A percentile compares a stretch with the other conserved stretches of the same genome.
Evolutionary conservation across 1,284 basidiomycete species (phyloP).

Genomic region (Ceratobasidium sp.): DNA sequence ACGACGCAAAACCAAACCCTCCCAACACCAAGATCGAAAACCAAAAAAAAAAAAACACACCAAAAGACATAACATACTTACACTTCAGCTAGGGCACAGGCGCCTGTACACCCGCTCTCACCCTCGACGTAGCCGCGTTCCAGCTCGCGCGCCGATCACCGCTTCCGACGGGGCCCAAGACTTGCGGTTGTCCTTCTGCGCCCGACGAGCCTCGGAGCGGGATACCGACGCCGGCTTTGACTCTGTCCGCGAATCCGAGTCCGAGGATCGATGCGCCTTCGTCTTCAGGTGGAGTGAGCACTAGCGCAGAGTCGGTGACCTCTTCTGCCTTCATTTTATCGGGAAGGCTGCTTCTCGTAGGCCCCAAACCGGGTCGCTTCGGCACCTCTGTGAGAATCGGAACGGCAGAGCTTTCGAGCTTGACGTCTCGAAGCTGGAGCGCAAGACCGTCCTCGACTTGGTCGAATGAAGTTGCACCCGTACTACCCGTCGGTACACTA

Average conservation of each 20-base stretch:
- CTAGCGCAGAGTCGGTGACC: slow-evolving; percentile 22
- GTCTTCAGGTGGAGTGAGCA: slow-evolving; percentile 34
- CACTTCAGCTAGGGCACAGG: slow-evolving; percentile 34
- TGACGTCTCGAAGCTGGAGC: slow-evolving; percentile 34
- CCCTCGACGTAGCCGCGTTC: slow-evolving; percentile 42
- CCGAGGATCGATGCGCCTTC: slow-evolving; percentile 28
- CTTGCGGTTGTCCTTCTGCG: background rate
- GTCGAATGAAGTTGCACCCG: slow-evolving; percentile 40
- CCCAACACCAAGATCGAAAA: slow-evolving; percentile 33
- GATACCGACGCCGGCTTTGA: background rate
- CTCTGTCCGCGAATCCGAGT: slow-evolving; percentile 20
- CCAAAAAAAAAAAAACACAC: slow-evolving; percentile 31
- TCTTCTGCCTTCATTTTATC: slow-evolving; percentile 13
- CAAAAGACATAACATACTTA: background rate
- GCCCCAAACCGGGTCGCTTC: slow-evolving; percentile 8
- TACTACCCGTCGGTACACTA: slow-evolving; percentile 19
- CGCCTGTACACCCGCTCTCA: slow-evolving; percentile 29
- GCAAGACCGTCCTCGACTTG: slow-evolving; percentile 32
- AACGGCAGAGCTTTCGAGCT: slow-evolving; percentile 7
- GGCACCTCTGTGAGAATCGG: slow-evolving; percentile 14
- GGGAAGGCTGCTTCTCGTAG: slow-evolving; percentile 14
- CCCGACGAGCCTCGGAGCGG: background rate
- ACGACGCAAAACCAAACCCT: too few relatives aligned
- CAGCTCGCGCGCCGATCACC: slow-evolving; percentile 43
- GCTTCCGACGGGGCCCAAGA: slow-evolving; percentile 33